Base-by-base conservation (phyloP, 169 alveolate genomes). In the Cryptosporidium baileyi region DNA sequence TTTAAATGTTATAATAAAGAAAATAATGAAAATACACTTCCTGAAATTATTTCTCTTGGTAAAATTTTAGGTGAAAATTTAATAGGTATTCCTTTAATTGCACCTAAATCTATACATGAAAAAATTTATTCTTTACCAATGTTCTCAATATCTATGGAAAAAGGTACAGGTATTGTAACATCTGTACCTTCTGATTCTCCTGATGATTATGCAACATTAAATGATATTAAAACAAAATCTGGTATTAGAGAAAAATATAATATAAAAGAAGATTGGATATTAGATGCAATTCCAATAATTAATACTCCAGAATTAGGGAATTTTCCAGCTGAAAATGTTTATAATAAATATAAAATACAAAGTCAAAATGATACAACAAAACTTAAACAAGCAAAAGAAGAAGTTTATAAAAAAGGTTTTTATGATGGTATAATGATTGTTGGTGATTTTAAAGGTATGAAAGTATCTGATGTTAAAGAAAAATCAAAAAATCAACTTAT, bases 161-260 rank as follows among this genome's bases (percentile, higher is more conserved):
- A 96, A 90, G 98, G 91, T 22, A 98, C 99, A 1, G 99, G 99
- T 19, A 94, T 98, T 22, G 99, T 98, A 1, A 97, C 99, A 30
- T 94, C 98, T 26, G 99, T 98, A 0, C 99, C 99, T n/a, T 95
- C 99, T 30, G 99, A 98, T 82, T 94, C 99, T 8, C 99, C 99
- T n/a, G 99, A 97, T 88, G 99, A 98, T 88, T 98, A 95, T 90
- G 98, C 98, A 4, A 95, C 98, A 40, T 85, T 96, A 80, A 92
- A 93, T 80, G 98, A 95, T 59, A 94, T 96, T 80, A 90, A 94
- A 90, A 95, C 92, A 49, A 96, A 97, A 89, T 93, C 92, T 30
- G 94, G 95, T 79, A 59, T 93, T 81, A 91, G 97, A 60, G 94
- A 94, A 65, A 92, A 93, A 80, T 97, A 88, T 89, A 92, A 93